phyloP scores from a whole-genome alignment of 2,329 filamentous ascomycete species.

The Nemania bipapillata region DNA sequence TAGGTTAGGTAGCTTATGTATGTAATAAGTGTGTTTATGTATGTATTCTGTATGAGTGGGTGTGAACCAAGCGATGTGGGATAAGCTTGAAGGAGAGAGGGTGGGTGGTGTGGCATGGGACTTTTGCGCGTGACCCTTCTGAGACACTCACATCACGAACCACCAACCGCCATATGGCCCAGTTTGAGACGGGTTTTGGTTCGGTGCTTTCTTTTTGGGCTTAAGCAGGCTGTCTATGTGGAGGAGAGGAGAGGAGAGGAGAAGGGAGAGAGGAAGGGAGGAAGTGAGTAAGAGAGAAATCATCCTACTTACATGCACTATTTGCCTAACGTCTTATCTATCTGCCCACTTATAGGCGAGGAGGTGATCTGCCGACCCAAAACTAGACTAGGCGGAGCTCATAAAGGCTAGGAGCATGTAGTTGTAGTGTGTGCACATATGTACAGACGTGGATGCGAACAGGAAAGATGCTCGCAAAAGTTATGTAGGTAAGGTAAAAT shows the following conservation, averaged over 20 bases:
- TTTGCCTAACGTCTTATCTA: background rate
- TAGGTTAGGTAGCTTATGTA: background rate
- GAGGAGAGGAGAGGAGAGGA: too few species aligned
- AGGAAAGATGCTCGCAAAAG: too few species aligned
- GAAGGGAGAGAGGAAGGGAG: too few species aligned
- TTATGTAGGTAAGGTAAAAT: background rate
- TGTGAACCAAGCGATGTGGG: background rate
- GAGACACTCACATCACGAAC: slow-evolving; percentile 8
- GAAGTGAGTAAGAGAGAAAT: background rate
- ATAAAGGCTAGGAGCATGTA: background rate
- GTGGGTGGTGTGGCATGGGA: background rate
- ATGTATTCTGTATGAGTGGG: too few species aligned
- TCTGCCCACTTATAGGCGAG: background rate
- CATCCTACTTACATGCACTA: background rate
- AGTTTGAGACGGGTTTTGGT: background rate
- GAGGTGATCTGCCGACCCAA: background rate
- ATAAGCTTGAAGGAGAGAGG: background rate
- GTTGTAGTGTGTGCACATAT: background rate
- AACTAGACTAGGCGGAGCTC: background rate
- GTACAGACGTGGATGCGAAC: too few species aligned
- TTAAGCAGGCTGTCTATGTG: background rate
- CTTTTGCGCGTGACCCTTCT: background rate
- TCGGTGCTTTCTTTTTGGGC: background rate
- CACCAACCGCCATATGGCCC: background rate
- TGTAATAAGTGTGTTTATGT: too few species aligned